A percentile compares a stretch with the other conserved stretches of the same genome.
These are phyloP conservation scores for Rubia balearica DNA, from an alignment of 305 asterid genomes.

Conservation along the genomic window DNA sequence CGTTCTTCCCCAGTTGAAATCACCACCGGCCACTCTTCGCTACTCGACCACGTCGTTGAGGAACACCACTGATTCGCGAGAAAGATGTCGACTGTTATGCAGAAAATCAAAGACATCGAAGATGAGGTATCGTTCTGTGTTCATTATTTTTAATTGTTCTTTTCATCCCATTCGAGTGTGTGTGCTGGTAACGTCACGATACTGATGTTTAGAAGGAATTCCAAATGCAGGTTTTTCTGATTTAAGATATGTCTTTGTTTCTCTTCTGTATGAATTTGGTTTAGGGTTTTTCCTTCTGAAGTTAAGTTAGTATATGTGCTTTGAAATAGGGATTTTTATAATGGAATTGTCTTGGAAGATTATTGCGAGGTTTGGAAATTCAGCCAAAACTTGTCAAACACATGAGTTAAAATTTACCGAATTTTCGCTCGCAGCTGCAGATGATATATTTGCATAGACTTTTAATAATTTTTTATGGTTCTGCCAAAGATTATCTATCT, in stretches of 20 bases:
- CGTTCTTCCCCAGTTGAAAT: not conserved
- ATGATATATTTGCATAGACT: not conserved
- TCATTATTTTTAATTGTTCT: not conserved
- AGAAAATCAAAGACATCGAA: constrained; percentile 95
- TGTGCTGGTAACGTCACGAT: not conserved
- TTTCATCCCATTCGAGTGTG: not conserved
- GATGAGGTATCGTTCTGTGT: constrained; percentile 57
- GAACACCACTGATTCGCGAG: not conserved
- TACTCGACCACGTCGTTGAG: not conserved
- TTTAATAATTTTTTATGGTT: not conserved
- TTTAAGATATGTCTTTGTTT: not conserved
- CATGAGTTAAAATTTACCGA: too few species aligned
- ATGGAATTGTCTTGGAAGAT: not conserved
- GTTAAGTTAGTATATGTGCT: not conserved
- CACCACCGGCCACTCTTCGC: not conserved
- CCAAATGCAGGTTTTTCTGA: not conserved
- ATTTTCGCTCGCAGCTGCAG: not conserved
- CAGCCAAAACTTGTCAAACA: not conserved
- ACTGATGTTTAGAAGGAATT: not conserved
- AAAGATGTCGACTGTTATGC: constrained; percentile 89
- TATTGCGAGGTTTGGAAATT: not conserved
- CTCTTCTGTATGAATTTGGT: not conserved
- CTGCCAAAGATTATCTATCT: not conserved
- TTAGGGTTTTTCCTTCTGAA: not conserved
- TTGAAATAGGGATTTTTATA: not conserved